A percentile compares a stretch with the other conserved stretches of the same genome.
These are phyloP conservation scores for Calonectria hongkongensis DNA, from an alignment of 2,329 filamentous ascomycete genomes.

Conservation along the genomic window DNA sequence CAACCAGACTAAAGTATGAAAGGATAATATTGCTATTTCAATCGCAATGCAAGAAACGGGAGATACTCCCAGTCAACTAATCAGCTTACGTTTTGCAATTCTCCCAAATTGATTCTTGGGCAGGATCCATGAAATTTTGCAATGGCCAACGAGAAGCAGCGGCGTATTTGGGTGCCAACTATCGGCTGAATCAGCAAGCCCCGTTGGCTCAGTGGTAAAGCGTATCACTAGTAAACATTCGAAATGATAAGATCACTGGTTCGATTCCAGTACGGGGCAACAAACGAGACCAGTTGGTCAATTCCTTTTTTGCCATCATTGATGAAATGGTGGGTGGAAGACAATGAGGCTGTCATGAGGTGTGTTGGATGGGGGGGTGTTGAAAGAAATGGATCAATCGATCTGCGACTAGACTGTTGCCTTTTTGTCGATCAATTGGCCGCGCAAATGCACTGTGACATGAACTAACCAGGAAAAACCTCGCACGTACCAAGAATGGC, in stretches of 20 bases:
- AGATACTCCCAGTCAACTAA: too few relatives aligned
- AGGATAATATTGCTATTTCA: too few relatives aligned
- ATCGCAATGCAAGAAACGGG: too few relatives aligned
- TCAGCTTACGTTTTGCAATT: too few relatives aligned
- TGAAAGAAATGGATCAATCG: neutral
- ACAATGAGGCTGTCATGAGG: neutral
- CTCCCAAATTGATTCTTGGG: too few relatives aligned
- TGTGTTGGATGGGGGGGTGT: too few relatives aligned
- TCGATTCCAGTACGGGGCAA: constrained; percentile 44
- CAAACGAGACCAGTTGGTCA: neutral
- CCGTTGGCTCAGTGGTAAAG: constrained; percentile 45
- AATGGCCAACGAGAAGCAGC: neutral
- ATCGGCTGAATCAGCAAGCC: neutral
- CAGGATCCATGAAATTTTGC: neutral
- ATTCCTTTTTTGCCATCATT: neutral
- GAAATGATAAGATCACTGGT: constrained; percentile 43
- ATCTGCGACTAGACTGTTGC: neutral
- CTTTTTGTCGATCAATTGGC: constrained; percentile 2
- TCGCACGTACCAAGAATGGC: neutral
- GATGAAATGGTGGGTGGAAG: neutral
- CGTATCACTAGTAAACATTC: constrained; percentile 42
- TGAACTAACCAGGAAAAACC: neutral
- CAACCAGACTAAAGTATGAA: too few relatives aligned
- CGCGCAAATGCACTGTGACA: neutral
- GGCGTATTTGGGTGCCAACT: neutral